Base-by-base conservation (phyloP, 139 green algal genomes). In the Bryopsis sp. region DNA sequence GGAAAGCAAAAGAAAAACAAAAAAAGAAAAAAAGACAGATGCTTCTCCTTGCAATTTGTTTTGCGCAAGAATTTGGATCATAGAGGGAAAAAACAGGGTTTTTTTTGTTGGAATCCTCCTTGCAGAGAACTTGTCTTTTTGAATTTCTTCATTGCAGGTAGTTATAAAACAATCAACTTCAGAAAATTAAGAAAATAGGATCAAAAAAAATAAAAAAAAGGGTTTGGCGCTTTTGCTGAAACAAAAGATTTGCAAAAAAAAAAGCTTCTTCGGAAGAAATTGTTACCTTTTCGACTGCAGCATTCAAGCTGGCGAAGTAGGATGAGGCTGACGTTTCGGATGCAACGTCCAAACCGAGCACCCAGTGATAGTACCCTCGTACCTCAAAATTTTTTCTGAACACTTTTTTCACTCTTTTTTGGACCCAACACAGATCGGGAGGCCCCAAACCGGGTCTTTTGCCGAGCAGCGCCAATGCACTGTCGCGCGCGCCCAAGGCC, bases 391-490 rank as follows among this genome's bases (percentile, higher is more conserved):
- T 66, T 5, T 60, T 47, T 0, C 65, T 58, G n/a, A 73, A 68
- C 2, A 67, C 47, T 8, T 48, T 58, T 28, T 75, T 79, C 2
- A 65, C 26, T 1, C 62, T 39, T 46, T 85, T 85, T 26, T 85
- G 78, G 19, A 89, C 64, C 80, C 80, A 86, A 74, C 76, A 84
- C 19, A 89, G 47, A 65, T 89, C 83, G 31, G 83, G 83, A 0
- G 83, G 83, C 0, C 80, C 83, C 8, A 88, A 63, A 2, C 79
- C 79, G 22, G 47, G 72, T 1, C 33, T 39, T 2, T 37, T 6
- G 0, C 50, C 66, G 33, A 84, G 47, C 29, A 67, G 36, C 2
- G 68, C 67, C 2, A 84, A 22, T 3, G 76, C 69, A 31, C 79
- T 73, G 59, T 85, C 76, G 0, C 81, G 58, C 1, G 78, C 59